Conservation (phyloP, 2,329 filamentous ascomycete species). For the Trichoderma simmonsii region DNA sequence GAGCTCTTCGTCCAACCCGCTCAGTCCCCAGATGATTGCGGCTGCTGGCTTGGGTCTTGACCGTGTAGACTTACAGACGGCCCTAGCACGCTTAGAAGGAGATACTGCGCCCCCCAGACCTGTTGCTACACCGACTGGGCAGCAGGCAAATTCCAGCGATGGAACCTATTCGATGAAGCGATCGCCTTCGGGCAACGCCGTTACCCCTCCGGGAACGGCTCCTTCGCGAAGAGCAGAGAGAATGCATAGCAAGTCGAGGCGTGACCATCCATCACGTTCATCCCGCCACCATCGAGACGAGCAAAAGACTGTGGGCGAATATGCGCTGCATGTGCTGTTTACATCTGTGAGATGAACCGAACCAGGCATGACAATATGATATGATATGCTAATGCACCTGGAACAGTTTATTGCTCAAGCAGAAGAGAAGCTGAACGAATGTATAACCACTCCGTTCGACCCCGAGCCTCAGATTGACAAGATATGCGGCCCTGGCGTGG, state of each 20-base stretch:
- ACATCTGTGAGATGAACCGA: constrained; percentile 63
- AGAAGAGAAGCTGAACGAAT: constrained; percentile 92
- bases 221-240: constrained; percentile 56
- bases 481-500: constrained; percentile 86
- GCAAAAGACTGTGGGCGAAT: constrained; percentile 93
- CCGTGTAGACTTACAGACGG: constrained; percentile 49
- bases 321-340: constrained; percentile 93
- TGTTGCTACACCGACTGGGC: constrained; percentile 40
- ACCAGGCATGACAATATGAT: background rate
- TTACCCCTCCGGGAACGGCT: constrained; percentile 39
- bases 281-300: constrained; percentile 69
- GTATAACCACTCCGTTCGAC: constrained; percentile 74
- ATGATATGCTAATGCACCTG: background rate
- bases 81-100: constrained; percentile 43
- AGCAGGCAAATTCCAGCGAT: constrained; percentile 28
- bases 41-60: constrained; percentile 59
- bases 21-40: constrained; percentile 83
- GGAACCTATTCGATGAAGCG: constrained; percentile 39
- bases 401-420: constrained; percentile 83
- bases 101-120: constrained; percentile 43
- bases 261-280: constrained; percentile 76
- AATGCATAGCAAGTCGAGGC: constrained; percentile 64
- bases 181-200: constrained; percentile 46
- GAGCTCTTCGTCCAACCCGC: constrained; percentile 75
- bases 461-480: constrained; percentile 81